phyloP scores from a whole-genome alignment of 2,329 filamentous ascomycete genomes.

The Seiridium cupressi region DNA sequence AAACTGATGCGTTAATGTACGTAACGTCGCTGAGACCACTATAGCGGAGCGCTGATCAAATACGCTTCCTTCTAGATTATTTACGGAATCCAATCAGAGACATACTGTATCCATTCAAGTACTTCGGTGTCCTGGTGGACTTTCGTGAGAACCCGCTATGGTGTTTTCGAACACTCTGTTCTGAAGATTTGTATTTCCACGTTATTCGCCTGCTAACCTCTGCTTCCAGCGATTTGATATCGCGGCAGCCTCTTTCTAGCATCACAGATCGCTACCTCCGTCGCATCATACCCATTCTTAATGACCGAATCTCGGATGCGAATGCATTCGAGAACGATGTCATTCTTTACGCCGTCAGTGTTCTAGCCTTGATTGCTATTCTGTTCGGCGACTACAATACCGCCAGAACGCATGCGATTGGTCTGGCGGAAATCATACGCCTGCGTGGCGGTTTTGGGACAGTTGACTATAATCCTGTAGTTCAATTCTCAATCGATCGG shows the following conservation, averaged over 20 bases:
- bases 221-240: background rate
- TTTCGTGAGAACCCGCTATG: background rate
- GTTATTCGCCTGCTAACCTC: background rate
- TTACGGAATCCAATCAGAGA: background rate
- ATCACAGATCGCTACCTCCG: background rate
- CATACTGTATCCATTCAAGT: background rate
- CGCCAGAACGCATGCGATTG: background rate
- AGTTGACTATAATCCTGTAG: background rate
- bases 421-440: background rate
- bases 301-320: background rate
- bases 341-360: background rate
- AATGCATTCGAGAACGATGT: background rate
- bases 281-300: background rate
- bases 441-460: background rate
- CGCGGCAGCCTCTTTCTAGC: background rate
- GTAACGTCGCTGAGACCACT: background rate
- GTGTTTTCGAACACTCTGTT: background rate
- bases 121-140: background rate
- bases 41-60: background rate
- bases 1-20: background rate
- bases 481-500: constrained; percentile 2
- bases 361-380: background rate
- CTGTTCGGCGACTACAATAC: background rate
- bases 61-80: background rate
- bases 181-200: background rate